Base-by-base conservation (phyloP, 805 yeast genomes). In the Sugiyamaella boreocaroliniensis region DNA sequence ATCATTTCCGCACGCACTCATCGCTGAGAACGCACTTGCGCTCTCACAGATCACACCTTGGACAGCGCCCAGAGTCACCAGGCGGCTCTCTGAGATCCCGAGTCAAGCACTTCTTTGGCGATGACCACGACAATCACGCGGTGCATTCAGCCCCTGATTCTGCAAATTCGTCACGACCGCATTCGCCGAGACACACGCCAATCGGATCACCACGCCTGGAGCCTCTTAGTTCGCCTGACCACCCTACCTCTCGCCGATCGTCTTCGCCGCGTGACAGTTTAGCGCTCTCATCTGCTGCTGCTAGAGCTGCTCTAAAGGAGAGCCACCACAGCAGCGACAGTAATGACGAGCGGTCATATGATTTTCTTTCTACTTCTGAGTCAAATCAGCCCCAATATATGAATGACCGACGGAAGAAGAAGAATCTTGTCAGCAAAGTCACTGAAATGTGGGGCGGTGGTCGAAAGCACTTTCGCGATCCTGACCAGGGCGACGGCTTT, bases 391-490 rank as follows among this genome's bases (percentile, higher is more conserved):
- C 59, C 7, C 47, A 51, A 11, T 56, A 47, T 18, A 53, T 54
- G 18, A 22, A 40, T 26, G 15, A n/a, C 16, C 45, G 26, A n/a
- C 22, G 41, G 43, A 70, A 1, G 70, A 71, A 0, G 65, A 82
- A 41, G 65, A 69, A 14, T n/a, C 53, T 53, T 26, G 61, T 71
- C 43, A 59, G 61, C 45, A 65, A 68, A 61, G 71, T 71, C 15
- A 59, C 70, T 15, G 74, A 70, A 16, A 75, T 78, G 79, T 82
- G 86, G 85, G 68, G 73, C 10, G 78, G 86, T 0, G 71, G 74
- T 29, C 83, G 87, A 0, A 73, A 73, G 29, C 96, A 89, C 67
- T 89, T 77, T 64, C 74, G 73, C 29, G 44, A 43, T 29, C 52
- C 55, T 14, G 60, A 56, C 12, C 57, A 57, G n/a, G 54, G 40